Evolutionary conservation across 768 basidiomycete genomes (phyloP), one percentile per base, ranked within the genome.

Genomic region (Glaciozyma martinii): DNA sequence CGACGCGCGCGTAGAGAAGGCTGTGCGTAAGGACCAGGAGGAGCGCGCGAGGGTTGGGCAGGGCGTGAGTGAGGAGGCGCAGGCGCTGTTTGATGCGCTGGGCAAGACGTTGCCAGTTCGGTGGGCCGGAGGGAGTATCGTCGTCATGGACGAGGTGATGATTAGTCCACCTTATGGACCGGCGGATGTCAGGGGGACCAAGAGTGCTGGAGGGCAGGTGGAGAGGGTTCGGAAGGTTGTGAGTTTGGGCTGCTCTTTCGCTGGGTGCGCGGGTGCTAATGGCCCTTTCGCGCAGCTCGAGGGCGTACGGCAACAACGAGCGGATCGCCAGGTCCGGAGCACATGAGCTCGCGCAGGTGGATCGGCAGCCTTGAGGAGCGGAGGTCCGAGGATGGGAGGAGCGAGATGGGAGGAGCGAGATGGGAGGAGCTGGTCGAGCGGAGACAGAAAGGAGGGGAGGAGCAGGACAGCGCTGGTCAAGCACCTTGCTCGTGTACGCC

Each of bases 61-160:
- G 25, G 67, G 67, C 23, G 57, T 61, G 12, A 43, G 33, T 4
- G 25, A 46, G n/a, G 61, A 69, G 25, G 61, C 60, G 30, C 66
- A 71, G 56, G 52, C 25, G 27, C 52, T 72, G 21, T 72, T 58
- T 29, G 71, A 72, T 46, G 61, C 57, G 25, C 29, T 72, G 43
- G 60, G 52, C 0, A 65, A 62, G 55, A 72, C 71, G 50, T 32
- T 72, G 33, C 67, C 68, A 8, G 66, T 68, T 1, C 40, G 71
- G 19, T 72, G 71, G 71, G 52, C 52, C 3, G 64, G 56, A 2
- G 21, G 27, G 29, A 42, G 50, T 29, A 70, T 70, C 50, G 66
- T 72, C 29, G 71, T 72, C 2, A n/a, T 72, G 52, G 71, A 72
- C 29, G 71, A 72, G 62, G 69, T 72, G 18, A 55, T 72, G 13